Percentiles rank a stretch among this genome's conserved stretches.
Evolutionary conservation across 2,329 filamentous ascomycete species (phyloP).

Genomic region (Aspergillus terreus): DNA sequence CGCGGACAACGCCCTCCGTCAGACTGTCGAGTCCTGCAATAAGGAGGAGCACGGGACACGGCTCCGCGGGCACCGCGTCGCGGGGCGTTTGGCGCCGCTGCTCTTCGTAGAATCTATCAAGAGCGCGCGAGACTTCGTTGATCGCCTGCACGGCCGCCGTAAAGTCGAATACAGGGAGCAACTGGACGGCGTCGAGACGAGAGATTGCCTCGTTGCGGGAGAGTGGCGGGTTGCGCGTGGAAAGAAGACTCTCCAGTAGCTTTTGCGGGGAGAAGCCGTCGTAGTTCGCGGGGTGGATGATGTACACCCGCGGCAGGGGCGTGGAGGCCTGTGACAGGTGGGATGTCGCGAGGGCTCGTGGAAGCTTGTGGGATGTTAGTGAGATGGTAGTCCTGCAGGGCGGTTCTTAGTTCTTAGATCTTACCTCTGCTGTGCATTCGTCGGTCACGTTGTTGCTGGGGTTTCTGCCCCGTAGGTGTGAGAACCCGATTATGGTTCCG

Average conservation of each 20-base stretch:
- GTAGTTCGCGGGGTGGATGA: constrained; percentile 31
- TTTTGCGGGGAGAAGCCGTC: constrained; percentile 27
- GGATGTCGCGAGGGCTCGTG: constrained; percentile 25
- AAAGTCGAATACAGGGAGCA: constrained; percentile 32
- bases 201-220: constrained; percentile 27
- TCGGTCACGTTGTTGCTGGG: constrained; percentile 19
- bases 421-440: constrained; percentile 30
- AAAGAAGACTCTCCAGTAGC: constrained; percentile 17
- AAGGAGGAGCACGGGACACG: constrained; percentile 21
- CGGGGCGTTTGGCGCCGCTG: neutral
- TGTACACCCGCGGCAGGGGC: constrained; percentile 23
- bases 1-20: constrained; percentile 33
- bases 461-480: constrained; percentile 20
- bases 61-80: neutral
- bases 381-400: neutral
- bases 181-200: constrained; percentile 29
- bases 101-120: constrained; percentile 13
- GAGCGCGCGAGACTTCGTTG: constrained; percentile 23
- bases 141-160: constrained; percentile 28
- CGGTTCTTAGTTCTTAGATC: neutral
- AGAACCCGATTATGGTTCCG: constrained; percentile 32
- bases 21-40: constrained; percentile 37
- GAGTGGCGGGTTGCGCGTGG: constrained; percentile 9
- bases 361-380: constrained; percentile 18
- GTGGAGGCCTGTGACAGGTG: constrained; percentile 13